These are phyloP conservation scores for Ocimum tenuiflorum DNA, from an alignment of 257 asterid species.

Conservation along the genomic window DNA sequence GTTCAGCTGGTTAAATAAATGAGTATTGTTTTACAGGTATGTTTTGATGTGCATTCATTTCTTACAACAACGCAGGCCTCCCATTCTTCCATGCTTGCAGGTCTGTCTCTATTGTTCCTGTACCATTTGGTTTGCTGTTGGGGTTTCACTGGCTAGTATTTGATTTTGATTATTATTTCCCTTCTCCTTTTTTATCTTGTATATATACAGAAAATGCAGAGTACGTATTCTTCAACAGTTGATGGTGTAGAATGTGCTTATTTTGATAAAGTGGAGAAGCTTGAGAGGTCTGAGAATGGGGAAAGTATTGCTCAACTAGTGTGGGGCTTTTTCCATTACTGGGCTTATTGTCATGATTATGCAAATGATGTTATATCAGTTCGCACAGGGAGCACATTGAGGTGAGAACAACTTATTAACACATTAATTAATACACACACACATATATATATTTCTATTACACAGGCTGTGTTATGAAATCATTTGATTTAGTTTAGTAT, in stretches of 20 bases:
- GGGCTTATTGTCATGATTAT: conserved; percentile 94
- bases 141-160: background rate
- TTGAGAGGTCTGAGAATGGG: conserved; percentile 47
- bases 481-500: background rate
- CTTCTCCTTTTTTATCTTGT: no score
- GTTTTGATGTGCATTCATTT: conserved; percentile 97
- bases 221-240: conserved; percentile 49
- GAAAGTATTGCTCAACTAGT: conserved; percentile 62
- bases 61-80: conserved; percentile 85
- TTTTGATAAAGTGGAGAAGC: conserved; percentile 76
- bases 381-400: conserved; percentile 62
- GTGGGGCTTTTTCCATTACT: conserved; percentile 81
- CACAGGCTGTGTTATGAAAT: background rate
- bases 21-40: conserved; percentile 53
- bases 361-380: conserved; percentile 80
- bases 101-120: conserved; percentile 35
- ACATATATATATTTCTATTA: no score
- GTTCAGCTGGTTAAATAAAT: conserved; percentile 19
- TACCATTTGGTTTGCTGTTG: background rate
- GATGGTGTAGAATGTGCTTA: conserved; percentile 63
- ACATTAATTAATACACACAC: no score
- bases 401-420: conserved; percentile 31
- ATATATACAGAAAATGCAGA: conserved; percentile 70
- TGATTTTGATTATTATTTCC: no score
- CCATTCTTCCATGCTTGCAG: conserved; percentile 98